Evolutionary conservation across 2,329 filamentous ascomycete genomes (phyloP).

Genomic region (Escovopsis sp.): DNA sequence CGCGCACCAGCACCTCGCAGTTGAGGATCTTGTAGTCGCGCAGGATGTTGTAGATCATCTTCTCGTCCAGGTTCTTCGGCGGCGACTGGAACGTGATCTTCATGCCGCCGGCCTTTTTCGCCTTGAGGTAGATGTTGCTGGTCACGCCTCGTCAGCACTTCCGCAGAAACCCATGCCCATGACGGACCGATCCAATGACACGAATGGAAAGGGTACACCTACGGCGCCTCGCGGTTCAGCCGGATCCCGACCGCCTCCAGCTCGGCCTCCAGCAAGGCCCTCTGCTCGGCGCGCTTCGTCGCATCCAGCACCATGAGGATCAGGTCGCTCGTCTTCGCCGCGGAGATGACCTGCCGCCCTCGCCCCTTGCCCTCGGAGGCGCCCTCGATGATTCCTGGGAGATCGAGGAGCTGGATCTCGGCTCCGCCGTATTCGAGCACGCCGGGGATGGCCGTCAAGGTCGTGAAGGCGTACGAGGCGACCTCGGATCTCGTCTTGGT

Average conservation of each 20-base stretch:
- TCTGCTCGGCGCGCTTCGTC: slow-evolving; percentile 89
- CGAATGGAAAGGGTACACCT: slow-evolving; percentile 19
- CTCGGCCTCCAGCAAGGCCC: slow-evolving; percentile 77
- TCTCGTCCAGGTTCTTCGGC: slow-evolving; percentile 86
- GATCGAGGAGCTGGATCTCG: slow-evolving; percentile 93
- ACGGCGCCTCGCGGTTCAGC: slow-evolving; percentile 83
- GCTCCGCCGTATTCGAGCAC: slow-evolving; percentile 96
- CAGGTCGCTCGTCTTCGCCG: slow-evolving; percentile 94
- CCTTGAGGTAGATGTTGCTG: slow-evolving; percentile 93
- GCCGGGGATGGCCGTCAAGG: slow-evolving; percentile 89
- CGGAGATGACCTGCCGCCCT: slow-evolving; percentile 91
- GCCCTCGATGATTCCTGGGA: slow-evolving; percentile 96
- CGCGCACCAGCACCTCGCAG: slow-evolving; percentile 86
- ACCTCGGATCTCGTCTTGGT: slow-evolving; percentile 96
- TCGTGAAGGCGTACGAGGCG: slow-evolving; percentile 94
- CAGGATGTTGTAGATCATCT: slow-evolving; percentile 95
- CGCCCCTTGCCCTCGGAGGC: slow-evolving; percentile 90
- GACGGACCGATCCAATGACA: neutral
- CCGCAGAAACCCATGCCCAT: neutral
- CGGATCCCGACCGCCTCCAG: slow-evolving; percentile 90
- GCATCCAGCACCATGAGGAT: slow-evolving; percentile 96
- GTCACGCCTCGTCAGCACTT: slow-evolving; percentile 6
- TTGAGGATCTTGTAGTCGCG: slow-evolving; percentile 98
- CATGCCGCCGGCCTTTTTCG: slow-evolving; percentile 92
- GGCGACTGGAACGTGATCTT: slow-evolving; percentile 91